A percentile compares a stretch with the other conserved stretches of the same genome.
These are phyloP conservation scores for Wallacemonas collosoma DNA, from an alignment of 208 protist species.

Conservation along the genomic window DNA sequence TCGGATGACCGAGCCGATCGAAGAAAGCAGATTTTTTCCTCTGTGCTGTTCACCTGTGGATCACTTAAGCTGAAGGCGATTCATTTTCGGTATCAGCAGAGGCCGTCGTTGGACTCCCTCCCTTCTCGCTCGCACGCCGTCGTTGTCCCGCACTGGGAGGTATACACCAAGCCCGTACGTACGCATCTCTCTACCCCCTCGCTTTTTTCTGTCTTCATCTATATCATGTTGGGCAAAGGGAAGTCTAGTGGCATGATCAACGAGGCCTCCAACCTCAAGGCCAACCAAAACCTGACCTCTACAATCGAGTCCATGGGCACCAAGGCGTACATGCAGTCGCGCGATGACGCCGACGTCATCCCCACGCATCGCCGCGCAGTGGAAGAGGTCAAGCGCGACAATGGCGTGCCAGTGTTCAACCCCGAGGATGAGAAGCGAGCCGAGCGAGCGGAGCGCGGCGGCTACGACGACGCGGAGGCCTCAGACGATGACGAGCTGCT, in stretches of 20 bases:
- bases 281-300: constrained; percentile 85
- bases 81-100: too few relatives aligned
- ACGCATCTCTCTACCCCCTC: too few relatives aligned
- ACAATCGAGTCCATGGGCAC: constrained; percentile 86
- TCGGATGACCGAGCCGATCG: too few relatives aligned
- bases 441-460: constrained; percentile 36
- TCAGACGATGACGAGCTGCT: constrained; percentile 82
- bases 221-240: constrained; percentile 79
- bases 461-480: constrained; percentile 43
- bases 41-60: not conserved
- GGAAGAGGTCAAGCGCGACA: constrained; percentile 31
- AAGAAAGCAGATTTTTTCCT: too few relatives aligned
- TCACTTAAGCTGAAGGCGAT: not conserved
- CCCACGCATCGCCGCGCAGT: constrained; percentile 76
- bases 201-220: too few relatives aligned
- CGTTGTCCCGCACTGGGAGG: too few relatives aligned
- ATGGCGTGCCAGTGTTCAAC: constrained; percentile 70
- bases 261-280: constrained; percentile 90
- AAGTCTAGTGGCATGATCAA: constrained; percentile 88
- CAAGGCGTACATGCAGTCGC: constrained; percentile 61
- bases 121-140: too few relatives aligned
- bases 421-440: constrained; percentile 57
- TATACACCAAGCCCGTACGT: too few relatives aligned
- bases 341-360: constrained; percentile 78
- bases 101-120: too few relatives aligned